phyloP scores from a whole-genome alignment of 768 basidiomycete species.

The Pulveroboletus ravenelii region DNA sequence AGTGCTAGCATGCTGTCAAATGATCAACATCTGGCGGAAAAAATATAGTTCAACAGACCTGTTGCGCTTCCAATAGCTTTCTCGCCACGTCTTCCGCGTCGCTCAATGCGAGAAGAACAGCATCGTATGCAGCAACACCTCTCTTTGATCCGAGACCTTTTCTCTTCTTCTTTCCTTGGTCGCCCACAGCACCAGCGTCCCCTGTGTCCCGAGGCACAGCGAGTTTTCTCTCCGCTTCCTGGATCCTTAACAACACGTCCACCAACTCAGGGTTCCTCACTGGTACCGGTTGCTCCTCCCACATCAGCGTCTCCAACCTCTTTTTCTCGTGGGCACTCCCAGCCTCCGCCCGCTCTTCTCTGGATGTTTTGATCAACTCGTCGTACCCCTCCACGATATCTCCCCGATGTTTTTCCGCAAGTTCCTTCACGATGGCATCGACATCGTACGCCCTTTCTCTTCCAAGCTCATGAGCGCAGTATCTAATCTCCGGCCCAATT shows the following conservation, averaged over 20 bases:
- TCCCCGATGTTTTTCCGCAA: conserved; percentile 52
- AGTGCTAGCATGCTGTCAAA: conserved; percentile 39
- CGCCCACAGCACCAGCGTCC: conserved; percentile 24
- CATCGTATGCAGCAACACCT: conserved; percentile 83
- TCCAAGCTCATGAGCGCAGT: conserved; percentile 88
- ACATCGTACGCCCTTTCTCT: conserved; percentile 76
- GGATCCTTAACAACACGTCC: conserved; percentile 77
- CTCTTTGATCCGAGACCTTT: conserved; percentile 53
- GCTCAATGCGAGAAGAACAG: conserved; percentile 75
- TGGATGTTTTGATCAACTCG: conserved; percentile 47
- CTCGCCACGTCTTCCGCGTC: conserved; percentile 86
- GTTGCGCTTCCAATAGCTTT: conserved; percentile 78
- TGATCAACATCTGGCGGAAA: not conserved
- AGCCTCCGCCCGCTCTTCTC: conserved; percentile 36
- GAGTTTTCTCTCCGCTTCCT: conserved; percentile 67
- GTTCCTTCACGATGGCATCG: conserved; percentile 63
- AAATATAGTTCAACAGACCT: conserved; percentile 42
- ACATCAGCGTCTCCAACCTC: conserved; percentile 56
- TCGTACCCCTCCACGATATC: conserved; percentile 64
- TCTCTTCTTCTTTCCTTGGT: conserved; percentile 33
- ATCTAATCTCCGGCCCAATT: conserved; percentile 85
- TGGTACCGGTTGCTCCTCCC: conserved; percentile 83
- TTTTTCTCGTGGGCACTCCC: conserved; percentile 41
- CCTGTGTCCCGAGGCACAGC: conserved; percentile 29
- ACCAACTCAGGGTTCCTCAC: conserved; percentile 90